A percentile compares a stretch with the other conserved stretches of the same genome.
Conservation (phyloP, 1,284 basidiomycete genomes). For the Cryptococcus sp. region DNA sequence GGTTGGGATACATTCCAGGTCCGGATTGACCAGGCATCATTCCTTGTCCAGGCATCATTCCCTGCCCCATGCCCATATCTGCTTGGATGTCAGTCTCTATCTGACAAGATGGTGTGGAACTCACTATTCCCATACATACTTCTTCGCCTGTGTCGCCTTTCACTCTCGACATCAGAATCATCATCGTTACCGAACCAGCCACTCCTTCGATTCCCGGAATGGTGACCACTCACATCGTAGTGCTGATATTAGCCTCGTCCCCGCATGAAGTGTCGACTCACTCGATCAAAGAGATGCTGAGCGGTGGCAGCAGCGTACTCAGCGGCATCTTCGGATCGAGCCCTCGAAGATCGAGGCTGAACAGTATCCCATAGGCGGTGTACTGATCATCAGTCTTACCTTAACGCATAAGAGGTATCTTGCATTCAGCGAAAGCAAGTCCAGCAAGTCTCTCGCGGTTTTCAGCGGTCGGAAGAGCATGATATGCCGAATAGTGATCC, state of each 20-base stretch:
- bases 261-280: conserved; percentile 7
- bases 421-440: conserved; percentile 42
- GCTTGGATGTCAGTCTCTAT: conserved; percentile 6
- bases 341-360: conserved; percentile 23
- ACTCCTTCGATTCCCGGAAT: conserved; percentile 3
- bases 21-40: conserved; percentile 3
- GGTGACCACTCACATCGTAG: conserved; percentile 21
- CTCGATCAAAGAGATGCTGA: conserved; percentile 40
- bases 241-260: conserved; percentile 17
- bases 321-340: conserved; percentile 29
- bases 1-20: too few relatives aligned
- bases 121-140: conserved; percentile 15
- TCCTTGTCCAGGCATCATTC: too few relatives aligned
- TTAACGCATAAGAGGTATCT: conserved; percentile 9
- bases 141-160: conserved; percentile 13
- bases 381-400: conserved; percentile 17
- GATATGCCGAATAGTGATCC: conserved; percentile 36
- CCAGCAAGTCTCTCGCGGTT: conserved; percentile 37
- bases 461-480: conserved; percentile 25
- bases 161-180: conserved; percentile 20
- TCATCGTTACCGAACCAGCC: conserved; percentile 14
- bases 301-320: conserved; percentile 44
- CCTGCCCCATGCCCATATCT: too few relatives aligned
- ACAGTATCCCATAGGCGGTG: conserved; percentile 36
- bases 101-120: background rate